Conservation (phyloP, 2,329 filamentous ascomycete species). For the Ophiognomonia clavigignenti-juglandacearum region DNA sequence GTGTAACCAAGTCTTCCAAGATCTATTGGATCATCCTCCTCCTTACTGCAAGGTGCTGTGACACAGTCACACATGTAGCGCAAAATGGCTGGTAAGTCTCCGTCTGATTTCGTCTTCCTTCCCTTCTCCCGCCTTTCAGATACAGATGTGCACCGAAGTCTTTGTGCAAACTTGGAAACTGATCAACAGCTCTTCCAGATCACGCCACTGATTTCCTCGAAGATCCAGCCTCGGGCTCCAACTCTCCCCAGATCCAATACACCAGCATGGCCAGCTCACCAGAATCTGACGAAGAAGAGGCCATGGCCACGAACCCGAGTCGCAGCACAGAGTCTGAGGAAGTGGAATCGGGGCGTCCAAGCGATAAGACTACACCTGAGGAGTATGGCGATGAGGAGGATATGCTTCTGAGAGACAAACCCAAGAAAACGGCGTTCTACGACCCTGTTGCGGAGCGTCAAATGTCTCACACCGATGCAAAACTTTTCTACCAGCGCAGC, state of each 20-base stretch:
- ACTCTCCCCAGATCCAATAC: slow-evolving; percentile 28
- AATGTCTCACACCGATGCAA: slow-evolving; percentile 90
- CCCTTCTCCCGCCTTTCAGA: no score
- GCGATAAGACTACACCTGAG: slow-evolving; percentile 12
- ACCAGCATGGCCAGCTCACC: slow-evolving; percentile 26
- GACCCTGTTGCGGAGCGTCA: slow-evolving; percentile 91
- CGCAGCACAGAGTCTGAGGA: slow-evolving; percentile 28
- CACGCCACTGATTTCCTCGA: slow-evolving; percentile 22
- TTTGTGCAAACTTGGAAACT: no score
- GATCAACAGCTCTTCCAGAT: slow-evolving; percentile 18
- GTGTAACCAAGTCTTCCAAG: neutral
- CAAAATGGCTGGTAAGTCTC: slow-evolving; percentile 19
- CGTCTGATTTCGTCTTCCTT: neutral
- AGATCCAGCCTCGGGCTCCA: slow-evolving; percentile 28
- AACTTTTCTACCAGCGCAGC: slow-evolving; percentile 91
- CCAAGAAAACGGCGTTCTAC: slow-evolving; percentile 78
- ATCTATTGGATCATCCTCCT: neutral
- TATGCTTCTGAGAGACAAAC: slow-evolving; percentile 57
- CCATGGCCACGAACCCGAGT: slow-evolving; percentile 24
- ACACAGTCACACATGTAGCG: slow-evolving; percentile 1
- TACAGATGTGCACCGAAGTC: no score
- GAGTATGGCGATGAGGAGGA: slow-evolving; percentile 40
- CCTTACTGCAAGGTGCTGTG: neutral
- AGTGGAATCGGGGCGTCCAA: neutral
- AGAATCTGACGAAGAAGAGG: slow-evolving; percentile 34